These are phyloP conservation scores for Botrytis fragariae DNA, from an alignment of 2,329 filamentous ascomycete genomes.

Conservation along the genomic window DNA sequence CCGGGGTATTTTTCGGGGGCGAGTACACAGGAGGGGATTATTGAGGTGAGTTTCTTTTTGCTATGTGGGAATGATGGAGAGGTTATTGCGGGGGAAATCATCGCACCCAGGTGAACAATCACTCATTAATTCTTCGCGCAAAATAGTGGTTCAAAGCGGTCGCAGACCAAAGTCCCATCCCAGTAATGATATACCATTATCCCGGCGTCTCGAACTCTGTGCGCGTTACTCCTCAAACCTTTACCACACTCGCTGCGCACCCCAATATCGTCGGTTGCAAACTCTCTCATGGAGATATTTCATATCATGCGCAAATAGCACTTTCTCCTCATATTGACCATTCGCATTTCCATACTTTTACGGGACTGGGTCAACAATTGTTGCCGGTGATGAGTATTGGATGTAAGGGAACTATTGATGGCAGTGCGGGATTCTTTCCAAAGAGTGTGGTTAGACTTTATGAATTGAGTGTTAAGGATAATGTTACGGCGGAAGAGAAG, in stretches of 20 bases:
- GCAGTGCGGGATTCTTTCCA: constrained; percentile 63
- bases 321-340: constrained; percentile 59
- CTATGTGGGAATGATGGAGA: constrained; percentile 47
- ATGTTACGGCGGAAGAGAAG: constrained; percentile 44
- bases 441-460: constrained; percentile 59
- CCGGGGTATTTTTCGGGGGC: constrained; percentile 63
- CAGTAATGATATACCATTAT: constrained; percentile 45
- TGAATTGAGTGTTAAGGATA: constrained; percentile 44
- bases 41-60: constrained; percentile 41
- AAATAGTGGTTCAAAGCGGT: constrained; percentile 18
- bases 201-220: constrained; percentile 66
- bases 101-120: too few species aligned
- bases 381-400: constrained; percentile 61
- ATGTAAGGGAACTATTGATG: constrained; percentile 64
- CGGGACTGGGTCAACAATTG: constrained; percentile 64
- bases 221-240: constrained; percentile 56
- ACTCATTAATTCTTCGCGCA: constrained; percentile 35
- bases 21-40: constrained; percentile 56
- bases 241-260: constrained; percentile 55
- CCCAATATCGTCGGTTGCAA: constrained; percentile 69
- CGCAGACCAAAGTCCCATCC: constrained; percentile 19
- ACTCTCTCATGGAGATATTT: constrained; percentile 65
- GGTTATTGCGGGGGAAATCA: not conserved
- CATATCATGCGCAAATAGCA: constrained; percentile 61
- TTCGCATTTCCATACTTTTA: constrained; percentile 58